Evolutionary conservation across 805 yeast species (phyloP).

Genomic region (Tetrapisispora iriomotensis): DNA sequence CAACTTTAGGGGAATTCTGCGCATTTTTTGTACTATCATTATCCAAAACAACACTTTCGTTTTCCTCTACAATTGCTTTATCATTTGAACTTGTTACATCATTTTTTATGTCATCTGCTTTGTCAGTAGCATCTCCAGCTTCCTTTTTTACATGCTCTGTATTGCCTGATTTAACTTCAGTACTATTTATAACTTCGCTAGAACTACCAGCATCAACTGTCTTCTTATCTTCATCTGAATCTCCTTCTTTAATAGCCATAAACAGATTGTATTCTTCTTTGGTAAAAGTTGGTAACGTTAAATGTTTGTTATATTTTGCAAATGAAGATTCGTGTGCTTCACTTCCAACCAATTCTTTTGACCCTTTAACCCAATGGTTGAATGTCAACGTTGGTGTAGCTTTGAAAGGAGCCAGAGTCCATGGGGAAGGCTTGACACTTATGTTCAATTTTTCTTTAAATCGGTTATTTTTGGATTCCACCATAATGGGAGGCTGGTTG

Average conservation of each 20-base stretch:
- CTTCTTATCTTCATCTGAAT: slow-evolving; percentile 8
- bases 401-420: slow-evolving; percentile 62
- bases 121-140: not conserved
- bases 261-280: slow-evolving; percentile 49
- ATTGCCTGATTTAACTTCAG: not conserved
- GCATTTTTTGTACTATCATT: not conserved
- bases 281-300: slow-evolving; percentile 61
- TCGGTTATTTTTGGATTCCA: slow-evolving; percentile 34
- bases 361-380: slow-evolving; percentile 82
- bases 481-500: slow-evolving; percentile 76
- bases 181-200: too few relatives aligned
- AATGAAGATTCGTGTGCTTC: slow-evolving; percentile 41
- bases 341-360: slow-evolving; percentile 34
- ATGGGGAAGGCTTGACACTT: slow-evolving; percentile 61
- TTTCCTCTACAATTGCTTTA: slow-evolving; percentile 11
- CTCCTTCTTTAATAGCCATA: slow-evolving; percentile 32
- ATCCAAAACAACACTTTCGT: slow-evolving; percentile 7
- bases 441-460: slow-evolving; percentile 58
- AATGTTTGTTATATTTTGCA: slow-evolving; percentile 60
- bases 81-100: not conserved
- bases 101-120: not conserved
- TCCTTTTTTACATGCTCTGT: slow-evolving; percentile 3
- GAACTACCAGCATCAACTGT: too few relatives aligned
- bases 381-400: slow-evolving; percentile 45
- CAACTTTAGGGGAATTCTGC: not conserved